Conservation (phyloP, 345 rosid genomes). For the Camelina hispida region DNA sequence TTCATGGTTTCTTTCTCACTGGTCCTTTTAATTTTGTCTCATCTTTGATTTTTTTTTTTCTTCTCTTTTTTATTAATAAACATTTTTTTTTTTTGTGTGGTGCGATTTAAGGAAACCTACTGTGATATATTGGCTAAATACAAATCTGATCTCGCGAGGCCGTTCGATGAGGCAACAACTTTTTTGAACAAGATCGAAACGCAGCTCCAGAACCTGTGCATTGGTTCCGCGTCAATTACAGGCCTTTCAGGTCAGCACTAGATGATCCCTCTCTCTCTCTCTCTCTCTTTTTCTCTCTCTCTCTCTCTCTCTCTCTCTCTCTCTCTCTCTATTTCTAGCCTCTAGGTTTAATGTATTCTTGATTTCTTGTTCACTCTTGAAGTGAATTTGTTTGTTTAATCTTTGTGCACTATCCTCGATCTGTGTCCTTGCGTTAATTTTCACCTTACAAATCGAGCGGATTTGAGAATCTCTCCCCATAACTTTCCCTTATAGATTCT, state of each 20-base stretch:
- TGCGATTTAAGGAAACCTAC: constrained; percentile 63
- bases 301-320: too few relatives aligned
- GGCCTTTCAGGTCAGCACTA: constrained; percentile 55
- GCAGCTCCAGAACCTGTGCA: constrained; percentile 87
- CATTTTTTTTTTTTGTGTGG: neutral
- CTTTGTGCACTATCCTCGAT: constrained; percentile 20
- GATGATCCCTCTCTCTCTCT: constrained; percentile 11
- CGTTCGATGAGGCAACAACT: constrained; percentile 80
- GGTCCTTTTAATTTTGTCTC: neutral
- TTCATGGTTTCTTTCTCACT: constrained; percentile 38
- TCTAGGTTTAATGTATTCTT: constrained; percentile 21
- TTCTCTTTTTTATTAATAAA: neutral
- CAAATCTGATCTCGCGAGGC: constrained; percentile 85
- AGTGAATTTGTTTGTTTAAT: too few relatives aligned
- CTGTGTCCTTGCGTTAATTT: constrained; percentile 22
- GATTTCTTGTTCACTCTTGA: constrained; percentile 4
- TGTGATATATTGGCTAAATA: constrained; percentile 75
- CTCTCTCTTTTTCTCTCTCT: too few relatives aligned
- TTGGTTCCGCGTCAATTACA: constrained; percentile 53
- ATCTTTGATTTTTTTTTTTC: neutral
- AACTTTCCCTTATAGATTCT: constrained; percentile 30
- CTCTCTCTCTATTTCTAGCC: too few relatives aligned
- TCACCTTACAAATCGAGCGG: constrained; percentile 34
- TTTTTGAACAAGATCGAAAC: constrained; percentile 82
- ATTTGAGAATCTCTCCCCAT: constrained; percentile 3